Base-by-base conservation (phyloP, 2,329 filamentous ascomycete genomes). In the Pseudopithomyces maydicus region DNA sequence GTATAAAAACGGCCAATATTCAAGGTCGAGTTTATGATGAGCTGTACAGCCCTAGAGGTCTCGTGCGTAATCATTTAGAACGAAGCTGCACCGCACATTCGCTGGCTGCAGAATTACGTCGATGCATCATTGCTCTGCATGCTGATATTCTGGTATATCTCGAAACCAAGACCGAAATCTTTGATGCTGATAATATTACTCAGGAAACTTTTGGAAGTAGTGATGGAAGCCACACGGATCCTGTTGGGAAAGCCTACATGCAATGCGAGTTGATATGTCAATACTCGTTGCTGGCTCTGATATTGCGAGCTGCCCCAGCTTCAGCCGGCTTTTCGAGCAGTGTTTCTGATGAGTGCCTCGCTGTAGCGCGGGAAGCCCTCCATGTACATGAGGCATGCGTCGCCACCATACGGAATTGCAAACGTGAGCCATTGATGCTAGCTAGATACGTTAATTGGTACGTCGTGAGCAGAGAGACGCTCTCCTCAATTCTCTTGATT, bases 381-480 rank as follows among this genome's bases (percentile, higher is more conserved):
- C 69, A 74, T 2, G 56, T 71, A 32, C 75, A 78, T 32, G 66
- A 73, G 4, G 57, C 71, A 52, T 77, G 72, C 36, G 74, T 77
- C 45, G 54, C 23, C 10, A 42, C 41, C 7, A 47, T 77, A 14
- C 52, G 63, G 3, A 58, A 29, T 2, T 71, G 64, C 38, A 65
- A 52, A 29, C 52, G 58, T 6, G 62, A 72, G 32, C 63, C 66
- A 7, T 55, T 68, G 14, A 61, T 76, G 42, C 54, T 74, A 2
- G 65, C 57, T 10, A 74, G 65, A 56, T 78, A 78, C 17, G 61
- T 77, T 17, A 74, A 70, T 26, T 78, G 75, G 76, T 75, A 49
- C 26, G 26, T 29, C 8, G 26, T 29, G 26, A 54, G 62, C 54
- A 26, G 8, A 2, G 2, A 11, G 7, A n/a, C 17, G 20, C 7